Evolutionary conservation across 768 basidiomycete genomes (phyloP), one percentile per base, ranked within the genome.

Genomic region (Podaxis carcinomalis): DNA sequence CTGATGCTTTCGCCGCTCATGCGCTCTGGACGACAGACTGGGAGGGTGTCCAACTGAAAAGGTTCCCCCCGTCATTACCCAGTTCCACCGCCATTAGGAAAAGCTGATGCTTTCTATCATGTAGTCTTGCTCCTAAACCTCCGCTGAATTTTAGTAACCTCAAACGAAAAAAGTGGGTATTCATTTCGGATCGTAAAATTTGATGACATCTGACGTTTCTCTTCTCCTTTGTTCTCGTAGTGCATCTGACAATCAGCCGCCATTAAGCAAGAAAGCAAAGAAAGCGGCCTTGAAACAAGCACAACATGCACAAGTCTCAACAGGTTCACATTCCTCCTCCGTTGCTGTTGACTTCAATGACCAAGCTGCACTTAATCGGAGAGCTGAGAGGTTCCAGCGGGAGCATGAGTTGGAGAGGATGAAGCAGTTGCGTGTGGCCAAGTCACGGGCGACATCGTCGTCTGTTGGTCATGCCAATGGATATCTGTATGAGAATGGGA

Each of bases 21-120:
- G 83, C 89, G 1, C 80, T 98, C 25, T 90, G 92, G 85, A 90
- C 92, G n/a, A 96, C 90, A 60, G 93, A 98, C 73, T 99, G 97
- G 97, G 77, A 82, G 9, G 88, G 83, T 35, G 83, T 95, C 36
- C 90, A 96, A 74, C 79, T 99, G 58, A 82, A 92, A 79, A 90
- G 90, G 95, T 95, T 47, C 27, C 60, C 68, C 68, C 70, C 69
- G 69, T 61, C 23, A 61, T 51, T 36, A 21, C 42, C 19, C 3
- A 3, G 23, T 37, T n/a, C 53, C 59, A 51, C 51, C 51, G 23
- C 53, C 21, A n/a, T 49, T 40, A 42, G 27, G 59, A 49, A 27
- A 63, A 57, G 55, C 35, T 62, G 63, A 64, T 63, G 51, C 19
- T 63, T 44, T 62, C 39, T 62, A 46, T 32, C 40, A 58, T 66